Evolutionary conservation across 352 stramenopile species (phyloP), one percentile per base, ranked within the genome.

Genomic region (Phytophthora pseudosyringae): DNA sequence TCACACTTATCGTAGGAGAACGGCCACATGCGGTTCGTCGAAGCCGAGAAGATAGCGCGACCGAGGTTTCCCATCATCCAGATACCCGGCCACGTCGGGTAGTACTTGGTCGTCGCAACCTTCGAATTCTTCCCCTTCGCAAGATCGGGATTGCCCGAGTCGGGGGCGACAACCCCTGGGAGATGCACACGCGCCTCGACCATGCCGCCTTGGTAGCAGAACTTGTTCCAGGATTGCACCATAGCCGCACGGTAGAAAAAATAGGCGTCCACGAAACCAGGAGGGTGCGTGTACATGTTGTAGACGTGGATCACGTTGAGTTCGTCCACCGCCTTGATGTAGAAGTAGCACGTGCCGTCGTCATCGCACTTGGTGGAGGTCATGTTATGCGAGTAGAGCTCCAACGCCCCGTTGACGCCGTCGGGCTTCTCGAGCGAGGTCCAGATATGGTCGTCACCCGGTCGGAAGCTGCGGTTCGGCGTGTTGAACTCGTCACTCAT

Each of bases 41-140:
- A 98, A 0, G 80, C 87, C 40, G 95, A 97, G 70, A 98, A 99
- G 16, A 98, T 98, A 2, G 96, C 94, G n/a, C 97, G 75, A 12
- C 91, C 96, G 1, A 99, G 76, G 79, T 99, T 98, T 6, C 97
- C 97, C 46, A 99, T 75, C 61, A 99, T 82, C 97, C 97, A 99
- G 51, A 99, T 91, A 15, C 95, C 96, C 0, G 97, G 97, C 97
- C 97, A 99, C 15, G 83, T 90, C 28, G 85, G 85, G 63, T 94
- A 94, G 64, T 78, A 94, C 44, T 66, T 64, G n/a, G 38, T 9
- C 67, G 86, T 32, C 89, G 65, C 47, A 76, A 86, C 43, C 80
- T 80, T 66, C 53, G 60, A n/a, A 88, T 78, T 78, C 1, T 60
- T 50, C 0, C 97, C 58, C 3, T 49, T 46, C 0, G 83, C 36